Evolutionary conservation across 768 basidiomycete species (phyloP), one percentile per base, ranked within the genome.

Genomic region (Collybia nuda): DNA sequence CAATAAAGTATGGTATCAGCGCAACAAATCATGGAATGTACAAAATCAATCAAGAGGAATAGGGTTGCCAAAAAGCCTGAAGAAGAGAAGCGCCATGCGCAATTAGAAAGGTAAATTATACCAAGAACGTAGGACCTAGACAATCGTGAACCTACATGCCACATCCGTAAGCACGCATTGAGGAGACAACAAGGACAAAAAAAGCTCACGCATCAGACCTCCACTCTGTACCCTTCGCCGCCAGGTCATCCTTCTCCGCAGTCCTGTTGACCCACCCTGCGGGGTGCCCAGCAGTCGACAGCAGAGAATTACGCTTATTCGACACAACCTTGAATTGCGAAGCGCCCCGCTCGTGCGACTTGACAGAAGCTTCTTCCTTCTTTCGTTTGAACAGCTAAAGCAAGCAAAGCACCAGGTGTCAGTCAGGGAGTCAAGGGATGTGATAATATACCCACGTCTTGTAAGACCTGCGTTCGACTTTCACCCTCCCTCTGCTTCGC

Each of bases 261-360:
- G 71, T 67, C 21, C 84, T 80, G 58, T 84, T 85, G 17, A 87
- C 80, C 84, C 87, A 90, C 4, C 89, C 86, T 6, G 79, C 67
- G 6, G 88, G 84, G 51, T 86, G 79, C 0, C 89, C 86, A 36
- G 75, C 70, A 18, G 80, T 69, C 3, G 78, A 76, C 35, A 95
- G 66, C 38, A 95, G 65, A 38, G 85, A 88, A 41, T 89, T 71
- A 23, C 85, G 75, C 70, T 87, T 88, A 53, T 84, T 78, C 14
- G 74, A 72, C 5, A 93, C 86, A 29, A 96, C 79, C 70, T 90
- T 90, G 77, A 96, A 93, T 21, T 59, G 54, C 63, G 58, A 56
- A 4, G 39, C 37, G 5, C 59, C 55, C 1, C 60, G 56, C 6
- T 49, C 47, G 9, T 32, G 32, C 2, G 68, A 57, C 18, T 57